Base-by-base conservation (phyloP, 106 monocot genomes). In the Triglochin maritima region DNA sequence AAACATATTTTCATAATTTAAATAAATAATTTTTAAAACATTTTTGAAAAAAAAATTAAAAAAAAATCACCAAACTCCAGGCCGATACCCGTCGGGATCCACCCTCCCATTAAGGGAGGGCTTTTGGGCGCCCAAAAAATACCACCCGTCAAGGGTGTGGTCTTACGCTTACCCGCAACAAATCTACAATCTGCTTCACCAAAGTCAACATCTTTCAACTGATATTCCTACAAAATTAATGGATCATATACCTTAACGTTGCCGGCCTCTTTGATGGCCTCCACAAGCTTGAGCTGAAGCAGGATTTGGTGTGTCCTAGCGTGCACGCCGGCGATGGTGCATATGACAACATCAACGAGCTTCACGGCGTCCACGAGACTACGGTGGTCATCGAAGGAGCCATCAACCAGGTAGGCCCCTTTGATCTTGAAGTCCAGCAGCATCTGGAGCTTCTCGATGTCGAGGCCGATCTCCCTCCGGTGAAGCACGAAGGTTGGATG, bases 201-300 rank as follows among this genome's bases (percentile, higher is more conserved):
- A 1, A 29, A 29, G 29, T 29, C 1, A 29, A 29, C 29, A 29
- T 29, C 29, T 29, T 29, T 29, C 29, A 29, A 1, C 29, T 29
- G 0, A 29, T 29, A 60, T 17, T 60, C 29, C 41, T 8, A 17
- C 8, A 8, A 17, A 8, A 16, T 8, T 17, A 7, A 60, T 12
- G 3, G n/a, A 7, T 5, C 42, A 4, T 3, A 48, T 52, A 80
- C 86, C 86, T 86, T 77, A 60, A 86, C 58, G 57, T 83, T 86
- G 42, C 86, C 82, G 2, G 86, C 80, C 64, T 86, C 82, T 60
- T 72, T 83, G 29, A 86, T 86, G 57, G 86, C 86, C 3, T 80
- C 72, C 4, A 87, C 78, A n/a, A 87, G 87, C 72, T 76, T 80
- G 43, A 83, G 78, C 78, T 87, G 87, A 59, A 83, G 83, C 5